Percentiles rank a stretch among this genome's conserved stretches.
phyloP scores from a whole-genome alignment of 177 flowering plant species.

The Vitis hybrid region DNA sequence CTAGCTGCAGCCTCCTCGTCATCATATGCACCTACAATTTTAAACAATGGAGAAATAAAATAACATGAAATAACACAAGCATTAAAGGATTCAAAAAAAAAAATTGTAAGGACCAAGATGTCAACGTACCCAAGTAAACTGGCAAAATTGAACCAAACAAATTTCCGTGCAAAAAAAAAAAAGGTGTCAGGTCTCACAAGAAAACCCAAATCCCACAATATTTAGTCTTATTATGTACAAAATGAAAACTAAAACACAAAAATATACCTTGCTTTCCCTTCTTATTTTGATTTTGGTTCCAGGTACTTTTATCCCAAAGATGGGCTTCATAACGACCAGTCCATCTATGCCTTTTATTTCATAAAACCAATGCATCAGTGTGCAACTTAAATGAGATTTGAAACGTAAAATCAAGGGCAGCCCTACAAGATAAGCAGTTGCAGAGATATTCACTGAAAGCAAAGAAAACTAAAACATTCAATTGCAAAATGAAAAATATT shows the following conservation, averaged over 20 bases:
- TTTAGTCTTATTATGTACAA: neutral
- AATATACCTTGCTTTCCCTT: slow-evolving; percentile 92
- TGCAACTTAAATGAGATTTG: neutral
- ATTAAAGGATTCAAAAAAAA: neutral
- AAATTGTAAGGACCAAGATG: neutral
- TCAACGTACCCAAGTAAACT: slow-evolving; percentile 73
- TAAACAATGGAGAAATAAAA: neutral
- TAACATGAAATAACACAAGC: slow-evolving; percentile 1
- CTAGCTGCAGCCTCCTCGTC: slow-evolving; percentile 98
- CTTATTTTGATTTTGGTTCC: slow-evolving; percentile 95
- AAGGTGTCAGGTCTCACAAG: slow-evolving; percentile 22
- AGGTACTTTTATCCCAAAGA: slow-evolving; percentile 94
- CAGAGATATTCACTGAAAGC: neutral
- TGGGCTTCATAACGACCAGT: slow-evolving; percentile 98
- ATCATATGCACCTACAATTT: slow-evolving; percentile 82
- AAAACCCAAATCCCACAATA: slow-evolving; percentile 1
- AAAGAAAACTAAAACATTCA: neutral
- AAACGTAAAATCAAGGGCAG: neutral
- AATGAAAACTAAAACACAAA: slow-evolving; percentile 8
- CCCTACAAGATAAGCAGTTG: neutral
- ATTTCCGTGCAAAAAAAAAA: slow-evolving; percentile 26
- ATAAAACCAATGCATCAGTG: slow-evolving; percentile 4
- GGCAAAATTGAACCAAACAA: slow-evolving; percentile 22
- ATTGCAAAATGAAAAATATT: too few species aligned
- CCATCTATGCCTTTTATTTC: slow-evolving; percentile 79